Base-by-base conservation (phyloP, 345 rosid genomes). In the Schrenkiella parvula region DNA sequence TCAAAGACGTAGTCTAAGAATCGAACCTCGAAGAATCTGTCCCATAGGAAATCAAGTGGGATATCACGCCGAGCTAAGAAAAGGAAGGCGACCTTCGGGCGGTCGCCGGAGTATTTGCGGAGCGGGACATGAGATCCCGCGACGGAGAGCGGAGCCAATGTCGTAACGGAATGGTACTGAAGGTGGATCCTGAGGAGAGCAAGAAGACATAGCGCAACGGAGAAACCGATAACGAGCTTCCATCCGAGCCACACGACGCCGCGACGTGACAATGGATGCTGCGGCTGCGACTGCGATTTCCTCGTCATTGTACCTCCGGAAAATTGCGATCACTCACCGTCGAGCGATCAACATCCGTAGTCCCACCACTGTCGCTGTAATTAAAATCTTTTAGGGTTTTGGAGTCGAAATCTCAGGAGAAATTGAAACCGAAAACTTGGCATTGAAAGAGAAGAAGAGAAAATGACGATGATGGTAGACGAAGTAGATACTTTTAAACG, bases 31-130 rank as follows among this genome's bases (percentile, higher is more conserved):
- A 88, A 87, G 82, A 88, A 90, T 74, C 76, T 55, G 12, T 76
- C 87, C 97, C 97, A 90, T 6, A 90, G 83, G 64, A 86, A 89
- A 79, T 83, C 92, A 23, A 82, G 86, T 2, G 95, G 93, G 55
- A 91, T 82, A 53, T 84, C 77, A 26, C 79, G 79, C 48, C 92
- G 88, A 50, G 78, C 84, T 54, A 90, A 84, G 86, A 84, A 86
- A 57, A 86, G 87, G 69, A 88, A 86, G 8, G 91, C 89, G 75
- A 86, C 71, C 82, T 89, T 91, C 6, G 90, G 86, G 12, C 63
- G 74, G 8, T 82, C 83, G n/a, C 80, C 82, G 21, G 46, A 2
- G 79, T 76, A 78, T 22, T 29, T 17, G 22, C 6, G 47, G 52
- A 59, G 51, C 56, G 77, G 57, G 23, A 70, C 6, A 0, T 57